Percentiles rank a stretch among this genome's conserved stretches.
Evolutionary conservation across 257 asterid species (phyloP).

Genomic region (Scutellaria minor): DNA sequence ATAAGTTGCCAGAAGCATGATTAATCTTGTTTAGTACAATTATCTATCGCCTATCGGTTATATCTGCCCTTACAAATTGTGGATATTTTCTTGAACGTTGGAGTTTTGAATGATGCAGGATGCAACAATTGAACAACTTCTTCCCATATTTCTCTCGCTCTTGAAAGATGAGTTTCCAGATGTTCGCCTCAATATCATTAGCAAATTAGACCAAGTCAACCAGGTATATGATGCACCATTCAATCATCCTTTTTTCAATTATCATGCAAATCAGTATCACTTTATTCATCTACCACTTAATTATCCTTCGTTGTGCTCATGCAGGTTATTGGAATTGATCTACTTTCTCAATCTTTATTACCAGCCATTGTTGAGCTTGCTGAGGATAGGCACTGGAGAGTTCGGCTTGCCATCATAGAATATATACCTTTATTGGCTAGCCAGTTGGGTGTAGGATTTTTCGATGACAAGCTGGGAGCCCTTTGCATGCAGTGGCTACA

Average conservation of each 20-base stretch:
- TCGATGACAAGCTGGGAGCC: slow-evolving; percentile 77
- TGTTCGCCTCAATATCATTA: slow-evolving; percentile 82
- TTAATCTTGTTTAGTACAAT: background rate
- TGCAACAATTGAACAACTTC: slow-evolving; percentile 88
- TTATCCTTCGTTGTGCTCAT: slow-evolving; percentile 25
- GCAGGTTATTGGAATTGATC: slow-evolving; percentile 81
- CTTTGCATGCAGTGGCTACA: slow-evolving; percentile 83
- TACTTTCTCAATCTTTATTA: slow-evolving; percentile 68
- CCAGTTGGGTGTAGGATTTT: slow-evolving; percentile 72
- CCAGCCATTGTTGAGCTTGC: slow-evolving; percentile 82
- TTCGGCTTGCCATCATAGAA: slow-evolving; percentile 71
- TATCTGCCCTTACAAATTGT: background rate
- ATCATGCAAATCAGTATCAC: slow-evolving; percentile 1
- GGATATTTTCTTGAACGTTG: background rate
- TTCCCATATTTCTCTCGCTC: slow-evolving; percentile 88
- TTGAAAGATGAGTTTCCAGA: slow-evolving; percentile 91
- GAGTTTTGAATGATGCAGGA: slow-evolving; percentile 54
- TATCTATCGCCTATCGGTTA: background rate
- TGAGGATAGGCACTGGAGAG: slow-evolving; percentile 80
- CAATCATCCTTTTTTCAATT: background rate
- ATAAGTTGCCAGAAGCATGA: slow-evolving; percentile 14
- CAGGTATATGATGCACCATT: slow-evolving; percentile 51
- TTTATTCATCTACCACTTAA: slow-evolving; percentile 10
- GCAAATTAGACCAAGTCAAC: slow-evolving; percentile 93
- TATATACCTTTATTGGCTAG: slow-evolving; percentile 66